Conservation (phyloP, 2,329 filamentous ascomycete genomes). For the Penicillium sumatraense region DNA sequence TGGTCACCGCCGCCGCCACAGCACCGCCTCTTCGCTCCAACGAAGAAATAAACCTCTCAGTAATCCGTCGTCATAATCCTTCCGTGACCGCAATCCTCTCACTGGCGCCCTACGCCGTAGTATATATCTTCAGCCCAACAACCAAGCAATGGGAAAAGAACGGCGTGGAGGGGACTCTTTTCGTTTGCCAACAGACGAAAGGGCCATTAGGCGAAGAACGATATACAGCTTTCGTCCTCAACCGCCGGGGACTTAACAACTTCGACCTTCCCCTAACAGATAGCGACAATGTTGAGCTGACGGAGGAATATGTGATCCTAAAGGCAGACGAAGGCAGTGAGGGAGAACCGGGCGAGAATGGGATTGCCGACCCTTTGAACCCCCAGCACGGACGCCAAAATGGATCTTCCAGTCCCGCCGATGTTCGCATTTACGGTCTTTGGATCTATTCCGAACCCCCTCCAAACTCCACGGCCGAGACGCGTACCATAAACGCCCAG, state of each 20-base stretch:
- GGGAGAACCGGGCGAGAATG: slow-evolving; percentile 23
- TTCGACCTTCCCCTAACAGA: slow-evolving; percentile 66
- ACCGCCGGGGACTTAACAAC: slow-evolving; percentile 72
- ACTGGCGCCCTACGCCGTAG: slow-evolving; percentile 81
- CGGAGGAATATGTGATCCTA: slow-evolving; percentile 65
- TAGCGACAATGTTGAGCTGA: slow-evolving; percentile 67
- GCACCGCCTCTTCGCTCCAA: slow-evolving; percentile 67
- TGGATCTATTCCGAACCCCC: slow-evolving; percentile 68
- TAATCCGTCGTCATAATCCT: slow-evolving; percentile 80
- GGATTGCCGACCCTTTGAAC: slow-evolving; percentile 22
- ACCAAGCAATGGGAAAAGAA: slow-evolving; percentile 80
- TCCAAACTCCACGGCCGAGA: slow-evolving; percentile 59
- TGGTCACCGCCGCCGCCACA: slow-evolving; percentile 27
- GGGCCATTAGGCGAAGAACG: slow-evolving; percentile 50
- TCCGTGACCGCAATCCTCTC: slow-evolving; percentile 73
- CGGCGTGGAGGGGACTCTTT: slow-evolving; percentile 84
- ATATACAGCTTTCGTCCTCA: slow-evolving; percentile 70
- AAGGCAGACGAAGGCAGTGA: slow-evolving; percentile 48
- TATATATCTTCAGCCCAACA: slow-evolving; percentile 76
- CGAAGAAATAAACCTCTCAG: slow-evolving; percentile 83
- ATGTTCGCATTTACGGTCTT: slow-evolving; percentile 59
- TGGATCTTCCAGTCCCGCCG: slow-evolving; percentile 11
- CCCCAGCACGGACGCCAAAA: slow-evolving; percentile 12
- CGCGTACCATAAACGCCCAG: slow-evolving; percentile 56
- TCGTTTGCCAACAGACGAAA: slow-evolving; percentile 71